Evolutionary conservation across 2,329 filamentous ascomycete genomes (phyloP), one percentile per base, ranked within the genome.

Genomic region (Cladophialophora exuberans): DNA sequence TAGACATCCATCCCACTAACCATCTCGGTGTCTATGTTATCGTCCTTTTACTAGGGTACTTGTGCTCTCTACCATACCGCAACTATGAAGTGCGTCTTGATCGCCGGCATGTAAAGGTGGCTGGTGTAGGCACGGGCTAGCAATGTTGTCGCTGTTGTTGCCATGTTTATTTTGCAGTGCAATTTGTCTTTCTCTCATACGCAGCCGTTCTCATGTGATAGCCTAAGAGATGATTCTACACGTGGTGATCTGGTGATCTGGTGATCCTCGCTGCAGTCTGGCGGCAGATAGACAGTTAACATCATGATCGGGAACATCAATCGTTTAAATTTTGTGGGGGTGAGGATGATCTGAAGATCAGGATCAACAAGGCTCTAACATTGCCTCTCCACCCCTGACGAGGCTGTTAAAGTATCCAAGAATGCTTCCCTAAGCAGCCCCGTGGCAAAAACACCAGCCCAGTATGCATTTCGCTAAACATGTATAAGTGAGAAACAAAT

Each of bases 281-380:
- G 15, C 42, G 41, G 31, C 22, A 30, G 42, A 47, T 46, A 35
- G 42, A 46, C 50, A 38, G 28, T 11, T 18, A 44, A 18, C 39
- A 31, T 11, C 50, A 41, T 5, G n/a, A n/a, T n/a, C n/a, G n/a
- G n/a, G 46, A 35, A 38, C 31, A 56, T 46, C 46, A 50, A 44
- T 43, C 36, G 44, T 46, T n/a, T n/a, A 35, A 33, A 41, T 22
- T n/a, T 46, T 41, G 45, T 33, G 52, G 46, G n/a, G 17, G 22
- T 26, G 18, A 54, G 56, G 52, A 17, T 58, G 56, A 55, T 55
- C 56, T 55, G 41, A 30, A 51, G 46, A 55, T 55, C 56, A 11
- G 22, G 56, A 58, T 52, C 56, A 44, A 49, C 47, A 33, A 58
- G 51, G 56, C 51, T 54, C 30, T 39, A 26, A 30, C 46, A 39